Evolutionary conservation across 495 filamentous ascomycete species (phyloP), one percentile per base, ranked within the genome.

Genomic region (Hyphodiscus hymeniophilus): DNA sequence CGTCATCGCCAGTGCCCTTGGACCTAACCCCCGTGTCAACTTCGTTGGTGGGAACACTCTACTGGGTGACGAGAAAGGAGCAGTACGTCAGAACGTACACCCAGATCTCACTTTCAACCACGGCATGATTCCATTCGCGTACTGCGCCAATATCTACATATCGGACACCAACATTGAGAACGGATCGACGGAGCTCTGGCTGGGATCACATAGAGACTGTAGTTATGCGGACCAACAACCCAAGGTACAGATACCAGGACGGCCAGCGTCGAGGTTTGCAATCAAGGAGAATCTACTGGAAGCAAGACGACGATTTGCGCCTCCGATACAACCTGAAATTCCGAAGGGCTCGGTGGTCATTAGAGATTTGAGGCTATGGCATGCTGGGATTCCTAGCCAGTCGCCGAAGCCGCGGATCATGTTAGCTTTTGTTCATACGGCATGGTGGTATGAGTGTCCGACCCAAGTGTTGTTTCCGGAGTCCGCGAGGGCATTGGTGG

Each of bases 331-430:
- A 55, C 72, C 72, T 0, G 45, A 57, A 3, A 63, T 76, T 1
- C 65, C 67, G 20, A 79, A 76, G 45, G 75, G 77, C 0, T 69
- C 69, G 36, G 53, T 80, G 8, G 57, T 78, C 20, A 50, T 81
- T 8, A 63, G 79, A 3, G 77, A 81, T 57, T 58, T 80, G 43
- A 57, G 77, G 18, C 65, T 81, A 3, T 82, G 76, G 76, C 76
- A 82, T 59, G 75, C 72, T 6, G 78, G 78, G 0, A 75, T 76
- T 66, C 77, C 75, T 8, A 82, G 81, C 48, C 49, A 63, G 16
- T 71, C 67, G 5, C 56, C 66, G 15, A 59, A 63, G 10, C 62
- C 66, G 0, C 63, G 78, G 31, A 68, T 81, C 24, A 79, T 81
- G 76, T 60, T 82, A 11, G 74, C 76, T 13, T 70, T 77, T 63